These are phyloP conservation scores for Rhizophora mangle DNA, from an alignment of 345 rosid species.

Conservation along the genomic window DNA sequence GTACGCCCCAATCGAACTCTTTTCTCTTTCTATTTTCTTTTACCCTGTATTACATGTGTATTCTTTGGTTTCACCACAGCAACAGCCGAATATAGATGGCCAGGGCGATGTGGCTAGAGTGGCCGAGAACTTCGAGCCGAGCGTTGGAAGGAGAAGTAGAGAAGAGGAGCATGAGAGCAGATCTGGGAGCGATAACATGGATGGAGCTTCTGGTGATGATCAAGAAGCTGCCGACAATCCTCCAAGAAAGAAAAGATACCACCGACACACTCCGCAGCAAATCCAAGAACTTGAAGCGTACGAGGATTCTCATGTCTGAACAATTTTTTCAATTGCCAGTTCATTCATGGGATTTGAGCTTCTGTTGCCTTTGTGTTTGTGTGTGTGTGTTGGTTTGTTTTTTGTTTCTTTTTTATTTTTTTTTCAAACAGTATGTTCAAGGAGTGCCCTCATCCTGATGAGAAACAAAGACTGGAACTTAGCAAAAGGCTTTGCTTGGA, in stretches of 20 bases:
- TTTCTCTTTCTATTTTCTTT: not conserved
- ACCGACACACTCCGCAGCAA: constrained; percentile 99
- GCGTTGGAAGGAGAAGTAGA: constrained; percentile 22
- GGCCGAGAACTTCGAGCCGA: constrained; percentile 16
- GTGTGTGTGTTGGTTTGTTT: too few relatives aligned
- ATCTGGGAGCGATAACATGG: constrained; percentile 97
- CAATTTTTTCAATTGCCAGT: too few relatives aligned
- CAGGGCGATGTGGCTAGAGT: constrained; percentile 33
- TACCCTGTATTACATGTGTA: not conserved
- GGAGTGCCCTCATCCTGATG: constrained; percentile 96
- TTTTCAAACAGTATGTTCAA: constrained; percentile 52
- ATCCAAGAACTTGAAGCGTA: constrained; percentile 99
- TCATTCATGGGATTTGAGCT: too few relatives aligned
- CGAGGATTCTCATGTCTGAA: constrained; percentile 9
- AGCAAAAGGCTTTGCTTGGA: constrained; percentile 76
- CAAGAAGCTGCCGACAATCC: constrained; percentile 84
- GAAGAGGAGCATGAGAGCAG: constrained; percentile 53
- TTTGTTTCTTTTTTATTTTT: not conserved
- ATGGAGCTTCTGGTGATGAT: constrained; percentile 93
- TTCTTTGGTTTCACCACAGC: constrained; percentile 20
- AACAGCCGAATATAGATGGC: constrained; percentile 49
- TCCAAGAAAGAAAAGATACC: constrained; percentile 88
- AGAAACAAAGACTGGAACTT: constrained; percentile 83
- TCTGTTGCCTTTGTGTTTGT: too few relatives aligned
- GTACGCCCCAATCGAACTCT: constrained; percentile 22